Conservation (phyloP, 305 asterid genomes). For the Fraxinus albicans region DNA sequence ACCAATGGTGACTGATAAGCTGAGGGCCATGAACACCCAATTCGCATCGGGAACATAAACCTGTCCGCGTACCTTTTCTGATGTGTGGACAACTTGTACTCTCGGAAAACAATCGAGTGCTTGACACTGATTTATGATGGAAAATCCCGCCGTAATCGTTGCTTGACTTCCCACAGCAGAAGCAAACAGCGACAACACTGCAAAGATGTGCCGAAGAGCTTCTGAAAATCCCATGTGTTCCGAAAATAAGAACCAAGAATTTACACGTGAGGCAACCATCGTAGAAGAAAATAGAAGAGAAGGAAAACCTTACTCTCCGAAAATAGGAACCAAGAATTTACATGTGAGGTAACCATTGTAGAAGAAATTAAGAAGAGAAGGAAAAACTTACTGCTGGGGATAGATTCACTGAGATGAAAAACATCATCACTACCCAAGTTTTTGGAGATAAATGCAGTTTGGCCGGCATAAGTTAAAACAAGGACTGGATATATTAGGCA, state of each 20-base stretch:
- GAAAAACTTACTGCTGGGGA: slow-evolving; percentile 64
- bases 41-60: slow-evolving; percentile 86
- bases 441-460: slow-evolving; percentile 72
- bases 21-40: slow-evolving; percentile 82
- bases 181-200: slow-evolving; percentile 76
- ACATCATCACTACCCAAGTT: slow-evolving; percentile 42
- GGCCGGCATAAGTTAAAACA: slow-evolving; percentile 82
- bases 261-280: slow-evolving; percentile 6
- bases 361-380: slow-evolving; percentile 14
- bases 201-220: slow-evolving; percentile 66
- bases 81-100: slow-evolving; percentile 86
- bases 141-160: slow-evolving; percentile 86
- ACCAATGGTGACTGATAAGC: slow-evolving; percentile 69
- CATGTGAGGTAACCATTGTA: slow-evolving; percentile 1
- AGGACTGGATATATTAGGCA: slow-evolving; percentile 84
- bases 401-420: slow-evolving; percentile 75
- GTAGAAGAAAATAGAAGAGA: slow-evolving; percentile 10
- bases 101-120: slow-evolving; percentile 89
- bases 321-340: slow-evolving; percentile 17
- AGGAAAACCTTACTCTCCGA: slow-evolving; percentile 49
- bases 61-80: slow-evolving; percentile 75
- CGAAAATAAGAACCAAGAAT: slow-evolving; percentile 18
- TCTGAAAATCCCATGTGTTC: slow-evolving; percentile 41
- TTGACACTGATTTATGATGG: slow-evolving; percentile 89
- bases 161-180: slow-evolving; percentile 99